phyloP scores from a whole-genome alignment of 2,329 filamentous ascomycete species.

The Monilinia fructicola region DNA sequence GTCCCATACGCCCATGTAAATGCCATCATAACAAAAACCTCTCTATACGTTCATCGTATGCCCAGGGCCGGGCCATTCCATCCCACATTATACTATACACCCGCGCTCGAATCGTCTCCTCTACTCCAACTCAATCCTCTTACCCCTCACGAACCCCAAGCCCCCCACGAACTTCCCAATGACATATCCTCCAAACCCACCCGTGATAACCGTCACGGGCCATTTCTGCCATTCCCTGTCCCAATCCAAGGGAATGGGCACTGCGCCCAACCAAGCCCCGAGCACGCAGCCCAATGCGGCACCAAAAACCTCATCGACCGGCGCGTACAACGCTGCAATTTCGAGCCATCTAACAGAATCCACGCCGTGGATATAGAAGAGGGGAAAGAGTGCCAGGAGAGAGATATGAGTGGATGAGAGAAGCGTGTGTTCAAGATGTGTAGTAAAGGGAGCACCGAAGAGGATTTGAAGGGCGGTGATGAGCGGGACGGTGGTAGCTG shows the following conservation, averaged over 20 bases:
- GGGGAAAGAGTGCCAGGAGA: slow-evolving; percentile 71
- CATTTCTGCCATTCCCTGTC: slow-evolving; percentile 99
- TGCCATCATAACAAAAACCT: background rate
- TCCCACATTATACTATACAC: background rate
- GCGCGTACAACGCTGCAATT: slow-evolving; percentile 64
- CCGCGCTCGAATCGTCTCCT: too few species aligned
- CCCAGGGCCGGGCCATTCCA: background rate
- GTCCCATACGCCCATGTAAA: slow-evolving; percentile 9
- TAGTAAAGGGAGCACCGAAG: slow-evolving; percentile 87
- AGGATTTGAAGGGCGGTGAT: slow-evolving; percentile 65
- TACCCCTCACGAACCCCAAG: slow-evolving; percentile 35
- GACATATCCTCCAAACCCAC: slow-evolving; percentile 76
- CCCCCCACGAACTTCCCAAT: slow-evolving; percentile 64
- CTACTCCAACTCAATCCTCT: slow-evolving; percentile 40
- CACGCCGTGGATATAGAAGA: slow-evolving; percentile 84
- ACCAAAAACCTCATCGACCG: slow-evolving; percentile 82
- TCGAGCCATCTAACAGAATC: slow-evolving; percentile 69
- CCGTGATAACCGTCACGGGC: slow-evolving; percentile 87
- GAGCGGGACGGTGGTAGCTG: slow-evolving; percentile 50
- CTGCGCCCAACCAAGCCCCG: slow-evolving; percentile 89
- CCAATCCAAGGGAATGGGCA: slow-evolving; percentile 96
- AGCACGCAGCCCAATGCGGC: slow-evolving; percentile 73
- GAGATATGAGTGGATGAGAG: slow-evolving; percentile 81
- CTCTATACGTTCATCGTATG: background rate
- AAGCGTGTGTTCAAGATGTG: slow-evolving; percentile 74